Conservation (phyloP, 768 basidiomycete species). For the Agrocybe praecox region DNA sequence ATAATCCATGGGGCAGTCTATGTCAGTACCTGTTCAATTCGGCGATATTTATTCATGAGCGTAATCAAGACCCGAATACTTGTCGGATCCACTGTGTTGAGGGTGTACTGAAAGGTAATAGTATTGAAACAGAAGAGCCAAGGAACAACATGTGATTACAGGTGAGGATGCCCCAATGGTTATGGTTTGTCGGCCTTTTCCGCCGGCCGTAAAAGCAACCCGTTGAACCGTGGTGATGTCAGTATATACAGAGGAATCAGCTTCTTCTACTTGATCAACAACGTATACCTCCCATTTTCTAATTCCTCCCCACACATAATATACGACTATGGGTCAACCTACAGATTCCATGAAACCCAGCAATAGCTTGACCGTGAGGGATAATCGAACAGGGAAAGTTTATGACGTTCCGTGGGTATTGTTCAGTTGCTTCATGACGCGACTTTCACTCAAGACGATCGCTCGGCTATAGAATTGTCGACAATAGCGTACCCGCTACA, state of each 20-base stretch:
- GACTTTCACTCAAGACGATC: slow-evolving; percentile 4
- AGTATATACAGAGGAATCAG: slow-evolving; percentile 9
- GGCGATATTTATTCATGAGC: too few species aligned
- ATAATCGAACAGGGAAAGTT: slow-evolving; percentile 84
- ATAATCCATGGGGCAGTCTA: too few species aligned
- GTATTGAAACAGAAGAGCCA: background rate
- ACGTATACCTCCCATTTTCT: background rate
- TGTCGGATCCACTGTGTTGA: too few species aligned
- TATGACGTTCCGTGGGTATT: slow-evolving; percentile 70
- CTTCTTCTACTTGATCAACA: background rate
- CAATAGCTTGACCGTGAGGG: slow-evolving; percentile 64
- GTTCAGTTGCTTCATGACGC: background rate
- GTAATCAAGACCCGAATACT: too few species aligned
- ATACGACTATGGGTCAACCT: slow-evolving; percentile 29
- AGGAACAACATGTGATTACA: slow-evolving; percentile 4
- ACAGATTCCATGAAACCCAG: slow-evolving; percentile 14
- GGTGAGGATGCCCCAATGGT: background rate
- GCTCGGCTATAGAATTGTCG: slow-evolving; percentile 57
- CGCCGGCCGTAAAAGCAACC: slow-evolving; percentile 5
- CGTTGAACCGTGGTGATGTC: slow-evolving; percentile 10
- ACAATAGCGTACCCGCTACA: slow-evolving; percentile 81
- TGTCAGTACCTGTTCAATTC: too few species aligned
- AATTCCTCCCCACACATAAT: background rate
- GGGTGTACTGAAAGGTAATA: too few species aligned
- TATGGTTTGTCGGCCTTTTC: background rate